A percentile compares a stretch with the other conserved stretches of the same genome.
phyloP scores from a whole-genome alignment of 345 rosid genomes.

The Gossypium stocksii region DNA sequence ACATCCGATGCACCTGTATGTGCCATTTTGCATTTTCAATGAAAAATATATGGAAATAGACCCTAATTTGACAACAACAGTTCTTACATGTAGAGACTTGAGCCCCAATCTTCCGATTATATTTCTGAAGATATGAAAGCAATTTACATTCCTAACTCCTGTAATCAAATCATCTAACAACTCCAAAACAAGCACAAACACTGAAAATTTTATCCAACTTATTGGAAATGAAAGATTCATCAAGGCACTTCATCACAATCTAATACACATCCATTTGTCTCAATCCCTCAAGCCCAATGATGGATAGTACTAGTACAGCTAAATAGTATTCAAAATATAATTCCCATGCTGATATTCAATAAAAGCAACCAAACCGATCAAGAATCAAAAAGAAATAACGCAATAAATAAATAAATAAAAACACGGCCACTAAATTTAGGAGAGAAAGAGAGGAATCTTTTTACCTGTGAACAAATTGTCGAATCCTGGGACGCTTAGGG shows the following conservation, averaged over 20 bases:
- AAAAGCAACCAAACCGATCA: neutral
- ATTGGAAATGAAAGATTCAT: neutral
- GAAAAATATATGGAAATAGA: neutral
- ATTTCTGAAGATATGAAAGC: neutral
- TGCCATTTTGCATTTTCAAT: neutral
- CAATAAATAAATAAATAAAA: too few relatives aligned
- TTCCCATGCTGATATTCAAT: neutral
- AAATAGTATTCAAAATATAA: neutral
- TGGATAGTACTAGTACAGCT: neutral
- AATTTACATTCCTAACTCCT: neutral
- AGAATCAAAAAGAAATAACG: neutral
- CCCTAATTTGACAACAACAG: neutral
- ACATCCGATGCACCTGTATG: neutral
- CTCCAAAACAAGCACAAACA: neutral
- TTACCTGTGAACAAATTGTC: constrained; percentile 57
- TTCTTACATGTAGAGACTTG: neutral
- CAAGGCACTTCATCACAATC: neutral
- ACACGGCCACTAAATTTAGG: neutral
- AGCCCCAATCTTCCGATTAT: neutral
- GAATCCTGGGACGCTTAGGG: constrained; percentile 56
- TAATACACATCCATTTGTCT: neutral
- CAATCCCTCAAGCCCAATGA: neutral
- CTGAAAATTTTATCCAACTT: neutral
- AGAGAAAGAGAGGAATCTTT: neutral
- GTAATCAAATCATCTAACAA: neutral